Percentiles rank a stretch among this genome's conserved stretches.
These are phyloP conservation scores for Teratosphaeria gauchensis DNA, from an alignment of 2,329 filamentous ascomycete genomes.

Conservation along the genomic window DNA sequence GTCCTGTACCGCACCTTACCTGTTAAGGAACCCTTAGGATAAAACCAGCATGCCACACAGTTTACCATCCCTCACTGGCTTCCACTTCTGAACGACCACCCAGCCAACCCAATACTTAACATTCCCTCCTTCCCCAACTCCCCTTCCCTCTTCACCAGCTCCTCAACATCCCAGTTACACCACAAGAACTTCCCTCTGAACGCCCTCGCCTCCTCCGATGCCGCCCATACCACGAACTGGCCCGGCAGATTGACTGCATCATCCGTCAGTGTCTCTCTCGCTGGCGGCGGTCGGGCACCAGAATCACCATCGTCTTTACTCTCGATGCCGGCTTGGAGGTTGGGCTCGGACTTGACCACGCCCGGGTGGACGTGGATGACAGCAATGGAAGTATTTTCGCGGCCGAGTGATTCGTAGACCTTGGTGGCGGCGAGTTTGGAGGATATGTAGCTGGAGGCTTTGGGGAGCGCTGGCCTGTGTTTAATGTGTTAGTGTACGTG, in stretches of 20 bases:
- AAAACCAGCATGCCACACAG: too few relatives aligned
- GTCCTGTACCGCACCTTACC: too few relatives aligned
- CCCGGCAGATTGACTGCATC: slow-evolving; percentile 6
- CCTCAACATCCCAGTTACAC: slow-evolving; percentile 9
- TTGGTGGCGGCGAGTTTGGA: slow-evolving; percentile 29
- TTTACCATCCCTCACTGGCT: too few relatives aligned
- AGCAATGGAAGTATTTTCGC: slow-evolving; percentile 24
- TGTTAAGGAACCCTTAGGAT: too few relatives aligned
- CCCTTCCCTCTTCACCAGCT: slow-evolving; percentile 3
- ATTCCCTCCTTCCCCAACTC: neutral
- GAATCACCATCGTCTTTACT: neutral
- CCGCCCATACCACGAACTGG: slow-evolving; percentile 8
- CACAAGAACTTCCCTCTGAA: slow-evolving; percentile 4
- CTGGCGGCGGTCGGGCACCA: neutral
- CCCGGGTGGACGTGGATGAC: slow-evolving; percentile 36
- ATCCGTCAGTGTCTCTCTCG: neutral
- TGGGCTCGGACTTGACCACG: slow-evolving; percentile 31
- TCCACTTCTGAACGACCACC: too few relatives aligned
- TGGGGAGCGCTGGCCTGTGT: slow-evolving; percentile 7
- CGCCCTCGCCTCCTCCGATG: neutral
- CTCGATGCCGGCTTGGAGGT: slow-evolving; percentile 5
- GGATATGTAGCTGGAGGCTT: slow-evolving; percentile 22
- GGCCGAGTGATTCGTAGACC: slow-evolving; percentile 28
- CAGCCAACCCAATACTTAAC: neutral
- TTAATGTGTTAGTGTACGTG: neutral